These are phyloP conservation scores for Fusarium phyllophilum DNA, from an alignment of 2,329 filamentous ascomycete genomes.

Conservation along the genomic window DNA sequence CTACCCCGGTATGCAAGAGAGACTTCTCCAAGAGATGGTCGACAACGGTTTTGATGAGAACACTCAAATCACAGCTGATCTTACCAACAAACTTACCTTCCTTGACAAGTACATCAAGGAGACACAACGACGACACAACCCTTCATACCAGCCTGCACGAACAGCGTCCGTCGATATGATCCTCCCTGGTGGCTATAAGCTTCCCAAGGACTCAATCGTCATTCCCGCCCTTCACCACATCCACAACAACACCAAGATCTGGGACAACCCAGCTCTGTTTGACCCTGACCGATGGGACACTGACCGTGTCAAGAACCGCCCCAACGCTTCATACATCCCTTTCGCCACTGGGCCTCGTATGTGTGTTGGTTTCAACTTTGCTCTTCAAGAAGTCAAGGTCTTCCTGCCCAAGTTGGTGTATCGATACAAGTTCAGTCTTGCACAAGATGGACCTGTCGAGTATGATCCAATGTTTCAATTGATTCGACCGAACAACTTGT, in stretches of 20 bases:
- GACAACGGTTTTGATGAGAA: constrained; percentile 57
- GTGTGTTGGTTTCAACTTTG: constrained; percentile 74
- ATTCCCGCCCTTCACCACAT: constrained; percentile 64
- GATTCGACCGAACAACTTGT: constrained; percentile 65
- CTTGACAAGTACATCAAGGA: constrained; percentile 70
- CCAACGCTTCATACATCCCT: constrained; percentile 64
- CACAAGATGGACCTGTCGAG: constrained; percentile 61
- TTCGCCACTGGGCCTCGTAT: constrained; percentile 67
- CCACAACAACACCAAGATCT: constrained; percentile 63
- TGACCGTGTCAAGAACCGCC: constrained; percentile 61
- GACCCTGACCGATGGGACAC: constrained; percentile 70
- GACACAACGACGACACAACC: constrained; percentile 68
- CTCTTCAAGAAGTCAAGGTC: constrained; percentile 68
- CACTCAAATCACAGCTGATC: constrained; percentile 58
- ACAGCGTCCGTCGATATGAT: constrained; percentile 66
- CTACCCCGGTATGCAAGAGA: constrained; percentile 66
- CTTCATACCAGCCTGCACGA: constrained; percentile 69
- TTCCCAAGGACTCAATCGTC: constrained; percentile 62
- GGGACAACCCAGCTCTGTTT: constrained; percentile 68
- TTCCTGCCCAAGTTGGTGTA: constrained; percentile 68
- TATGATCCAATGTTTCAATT: constrained; percentile 70
- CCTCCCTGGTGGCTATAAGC: constrained; percentile 67
- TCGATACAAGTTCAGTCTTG: constrained; percentile 65
- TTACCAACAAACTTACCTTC: constrained; percentile 59
- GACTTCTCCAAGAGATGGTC: constrained; percentile 67